Conservation (phyloP, 2,329 filamentous ascomycete species). For the Beauveria scarabaeidicola region DNA sequence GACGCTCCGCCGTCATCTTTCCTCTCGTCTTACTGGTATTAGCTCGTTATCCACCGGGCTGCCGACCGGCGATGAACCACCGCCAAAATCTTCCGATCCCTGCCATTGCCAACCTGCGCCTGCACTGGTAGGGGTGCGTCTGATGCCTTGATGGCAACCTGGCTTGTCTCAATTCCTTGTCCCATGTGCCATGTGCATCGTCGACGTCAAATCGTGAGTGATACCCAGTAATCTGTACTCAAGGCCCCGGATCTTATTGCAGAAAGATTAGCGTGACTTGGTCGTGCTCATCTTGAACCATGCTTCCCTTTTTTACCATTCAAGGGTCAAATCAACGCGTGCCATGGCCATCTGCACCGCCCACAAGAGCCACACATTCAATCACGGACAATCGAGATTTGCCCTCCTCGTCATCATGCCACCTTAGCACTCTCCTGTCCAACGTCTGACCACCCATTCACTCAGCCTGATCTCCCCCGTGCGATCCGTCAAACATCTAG, state of each 20-base stretch:
- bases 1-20: not conserved
- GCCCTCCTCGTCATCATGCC: not conserved
- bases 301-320: too few species aligned
- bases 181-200: not conserved
- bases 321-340: too few species aligned
- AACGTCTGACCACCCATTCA: not conserved
- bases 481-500: not conserved
- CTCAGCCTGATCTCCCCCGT: not conserved
- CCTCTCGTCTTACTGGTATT: not conserved
- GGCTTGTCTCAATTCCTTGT: not conserved
- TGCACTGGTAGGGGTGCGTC: not conserved
- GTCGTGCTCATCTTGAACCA: too few species aligned
- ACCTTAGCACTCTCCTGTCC: not conserved
- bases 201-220: not conserved
- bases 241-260: not conserved
- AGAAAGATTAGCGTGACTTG: not conserved
- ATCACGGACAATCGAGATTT: conserved; percentile 4
- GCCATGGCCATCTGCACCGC: not conserved
- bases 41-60: not conserved
- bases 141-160: not conserved
- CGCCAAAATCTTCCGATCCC: not conserved
- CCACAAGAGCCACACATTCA: not conserved
- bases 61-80: not conserved
- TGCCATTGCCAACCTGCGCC: not conserved
- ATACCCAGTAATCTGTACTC: not conserved